phyloP scores from a whole-genome alignment of 495 filamentous ascomycete species.

The Penicillium alfredii region DNA sequence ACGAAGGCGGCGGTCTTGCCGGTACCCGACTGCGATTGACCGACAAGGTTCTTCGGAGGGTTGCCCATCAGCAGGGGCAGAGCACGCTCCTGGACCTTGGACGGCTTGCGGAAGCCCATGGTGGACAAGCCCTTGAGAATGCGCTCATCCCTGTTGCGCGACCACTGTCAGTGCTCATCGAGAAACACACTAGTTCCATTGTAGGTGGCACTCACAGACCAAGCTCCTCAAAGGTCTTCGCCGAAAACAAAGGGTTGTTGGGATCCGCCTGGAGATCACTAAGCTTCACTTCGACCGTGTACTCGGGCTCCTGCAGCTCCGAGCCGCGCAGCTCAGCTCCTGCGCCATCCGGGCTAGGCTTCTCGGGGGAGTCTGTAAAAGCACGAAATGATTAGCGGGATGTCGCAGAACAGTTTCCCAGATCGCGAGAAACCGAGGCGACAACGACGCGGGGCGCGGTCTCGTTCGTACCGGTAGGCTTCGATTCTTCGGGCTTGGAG shows the following conservation, averaged over 20 bases:
- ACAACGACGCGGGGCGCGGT: slow-evolving; percentile 9
- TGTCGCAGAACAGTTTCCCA: slow-evolving; percentile 4
- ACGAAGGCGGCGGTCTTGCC: slow-evolving; percentile 98
- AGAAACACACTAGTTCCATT: not conserved
- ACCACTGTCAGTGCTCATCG: slow-evolving; percentile 10
- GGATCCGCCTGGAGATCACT: slow-evolving; percentile 82
- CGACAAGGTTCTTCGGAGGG: slow-evolving; percentile 87
- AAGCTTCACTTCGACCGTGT: slow-evolving; percentile 84
- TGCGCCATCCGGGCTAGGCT: slow-evolving; percentile 44
- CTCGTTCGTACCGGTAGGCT: slow-evolving; percentile 25
- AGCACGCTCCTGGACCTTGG: slow-evolving; percentile 92
- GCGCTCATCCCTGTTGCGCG: slow-evolving; percentile 33
- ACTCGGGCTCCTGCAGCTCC: slow-evolving; percentile 64
- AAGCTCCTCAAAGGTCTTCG: slow-evolving; percentile 78
- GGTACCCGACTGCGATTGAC: slow-evolving; percentile 96
- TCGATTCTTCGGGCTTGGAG: slow-evolving; percentile 39
- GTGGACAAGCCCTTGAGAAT: slow-evolving; percentile 60
- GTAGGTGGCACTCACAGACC: slow-evolving; percentile 57
- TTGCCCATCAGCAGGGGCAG: slow-evolving; percentile 79
- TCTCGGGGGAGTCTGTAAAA: slow-evolving; percentile 10
- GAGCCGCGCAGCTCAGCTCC: slow-evolving; percentile 36
- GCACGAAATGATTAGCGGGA: slow-evolving; percentile 12
- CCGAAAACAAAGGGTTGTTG: slow-evolving; percentile 80
- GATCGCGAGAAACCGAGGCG: slow-evolving; percentile 9
- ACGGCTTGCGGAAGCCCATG: slow-evolving; percentile 91